phyloP scores from a whole-genome alignment of 2,329 filamentous ascomycete genomes.

The Pyrenophora graminea region DNA sequence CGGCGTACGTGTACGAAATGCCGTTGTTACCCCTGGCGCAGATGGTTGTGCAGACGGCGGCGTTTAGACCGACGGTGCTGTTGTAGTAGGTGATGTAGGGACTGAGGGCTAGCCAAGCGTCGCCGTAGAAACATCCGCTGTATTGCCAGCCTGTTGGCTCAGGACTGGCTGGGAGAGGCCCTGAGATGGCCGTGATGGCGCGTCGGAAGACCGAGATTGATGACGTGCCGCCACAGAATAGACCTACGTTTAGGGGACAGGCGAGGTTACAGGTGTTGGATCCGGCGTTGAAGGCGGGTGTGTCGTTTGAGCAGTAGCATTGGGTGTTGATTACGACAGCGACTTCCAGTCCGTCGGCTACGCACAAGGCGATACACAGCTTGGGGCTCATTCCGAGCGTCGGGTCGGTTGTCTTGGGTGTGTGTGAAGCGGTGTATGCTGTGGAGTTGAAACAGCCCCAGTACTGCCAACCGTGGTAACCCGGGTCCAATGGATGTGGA shows the following conservation, averaged over 20 bases:
- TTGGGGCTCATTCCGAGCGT: background rate
- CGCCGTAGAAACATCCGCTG: conserved; percentile 7
- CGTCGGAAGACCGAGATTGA: background rate
- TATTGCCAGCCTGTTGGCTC: conserved; percentile 5
- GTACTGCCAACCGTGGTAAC: conserved; percentile 10
- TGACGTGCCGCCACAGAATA: conserved; percentile 3
- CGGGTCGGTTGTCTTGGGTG: background rate
- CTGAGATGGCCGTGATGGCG: background rate
- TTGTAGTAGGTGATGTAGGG: background rate
- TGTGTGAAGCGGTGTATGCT: background rate
- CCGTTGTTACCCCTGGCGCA: background rate
- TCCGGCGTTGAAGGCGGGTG: background rate
- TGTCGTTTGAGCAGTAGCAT: conserved; percentile 9
- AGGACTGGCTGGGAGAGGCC: background rate
- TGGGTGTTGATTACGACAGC: background rate
- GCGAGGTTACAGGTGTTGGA: background rate
- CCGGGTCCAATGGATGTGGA: conserved; percentile 9
- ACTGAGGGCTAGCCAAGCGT: background rate
- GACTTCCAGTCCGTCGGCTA: conserved; percentile 2
- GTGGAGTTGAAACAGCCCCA: conserved; percentile 8
- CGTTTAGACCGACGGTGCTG: no score
- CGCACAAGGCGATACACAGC: conserved; percentile 6
- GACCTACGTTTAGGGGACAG: background rate
- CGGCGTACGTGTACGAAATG: background rate
- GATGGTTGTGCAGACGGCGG: background rate